Conservation (phyloP, 345 rosid genomes). For the Lepidium sativum region DNA sequence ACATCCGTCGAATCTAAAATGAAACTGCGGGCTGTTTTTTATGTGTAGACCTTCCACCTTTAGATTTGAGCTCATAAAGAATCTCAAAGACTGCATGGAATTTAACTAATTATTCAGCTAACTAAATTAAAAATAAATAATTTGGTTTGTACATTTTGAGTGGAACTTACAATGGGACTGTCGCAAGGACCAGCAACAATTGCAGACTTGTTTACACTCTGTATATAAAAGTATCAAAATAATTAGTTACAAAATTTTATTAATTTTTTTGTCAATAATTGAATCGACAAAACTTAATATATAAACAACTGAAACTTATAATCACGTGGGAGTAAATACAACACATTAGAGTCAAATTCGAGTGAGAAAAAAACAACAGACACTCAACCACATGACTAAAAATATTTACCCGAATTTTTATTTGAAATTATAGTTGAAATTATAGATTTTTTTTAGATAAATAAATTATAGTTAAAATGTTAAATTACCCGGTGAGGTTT, state of each 20-base stretch:
- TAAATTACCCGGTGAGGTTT: conserved; percentile 98
- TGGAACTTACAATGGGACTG: conserved; percentile 69
- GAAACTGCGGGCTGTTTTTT: conserved; percentile 75
- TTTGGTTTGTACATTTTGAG: background rate
- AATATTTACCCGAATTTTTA: too few relatives aligned
- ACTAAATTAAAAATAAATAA: background rate
- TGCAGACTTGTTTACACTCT: conserved; percentile 66
- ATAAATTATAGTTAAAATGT: too few relatives aligned
- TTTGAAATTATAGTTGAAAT: too few relatives aligned
- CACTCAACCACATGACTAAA: too few relatives aligned
- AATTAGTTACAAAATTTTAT: background rate
- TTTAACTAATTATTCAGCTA: background rate
- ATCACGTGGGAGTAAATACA: too few relatives aligned
- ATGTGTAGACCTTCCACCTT: conserved; percentile 55
- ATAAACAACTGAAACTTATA: too few relatives aligned
- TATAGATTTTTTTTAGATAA: too few relatives aligned
- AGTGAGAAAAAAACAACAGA: too few relatives aligned
- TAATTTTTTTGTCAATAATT: too few relatives aligned
- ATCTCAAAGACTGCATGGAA: conserved; percentile 39
- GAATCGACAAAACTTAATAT: too few relatives aligned
- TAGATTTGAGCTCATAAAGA: conserved; percentile 67
- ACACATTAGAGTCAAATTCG: too few relatives aligned
- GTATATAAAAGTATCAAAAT: background rate
- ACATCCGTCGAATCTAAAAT: conserved; percentile 68
- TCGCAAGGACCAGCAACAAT: conserved; percentile 69